phyloP scores from a whole-genome alignment of 1,139 yeast genomes.

The Kodamaea arcana region DNA sequence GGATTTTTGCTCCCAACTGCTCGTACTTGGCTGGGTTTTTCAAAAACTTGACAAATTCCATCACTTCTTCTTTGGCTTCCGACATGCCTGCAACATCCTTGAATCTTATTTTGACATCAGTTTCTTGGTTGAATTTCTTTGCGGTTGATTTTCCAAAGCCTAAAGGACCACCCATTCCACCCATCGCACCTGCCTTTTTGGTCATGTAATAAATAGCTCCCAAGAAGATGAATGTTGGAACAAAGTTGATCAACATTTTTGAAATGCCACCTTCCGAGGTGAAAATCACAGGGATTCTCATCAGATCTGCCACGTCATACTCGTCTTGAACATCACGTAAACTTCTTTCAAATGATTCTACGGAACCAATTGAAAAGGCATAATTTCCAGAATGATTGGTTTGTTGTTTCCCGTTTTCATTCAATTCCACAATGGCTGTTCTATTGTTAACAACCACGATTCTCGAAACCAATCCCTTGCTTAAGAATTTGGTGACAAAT shows the following conservation, averaged over 20 bases:
- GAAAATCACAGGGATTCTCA: slow-evolving; percentile 82
- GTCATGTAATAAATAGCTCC: slow-evolving; percentile 84
- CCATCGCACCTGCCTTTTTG: slow-evolving; percentile 51
- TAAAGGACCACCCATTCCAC: slow-evolving; percentile 61
- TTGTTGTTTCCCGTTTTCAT: slow-evolving; percentile 33
- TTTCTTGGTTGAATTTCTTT: slow-evolving; percentile 85
- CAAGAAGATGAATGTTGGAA: slow-evolving; percentile 79
- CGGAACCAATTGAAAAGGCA: slow-evolving; percentile 81
- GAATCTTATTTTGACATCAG: slow-evolving; percentile 82
- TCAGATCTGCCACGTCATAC: slow-evolving; percentile 55
- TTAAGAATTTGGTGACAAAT: slow-evolving; percentile 37
- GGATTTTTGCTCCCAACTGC: slow-evolving; percentile 90
- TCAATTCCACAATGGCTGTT: slow-evolving; percentile 37
- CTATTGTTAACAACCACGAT: slow-evolving; percentile 38
- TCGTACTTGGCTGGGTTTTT: slow-evolving; percentile 88
- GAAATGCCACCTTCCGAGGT: slow-evolving; percentile 63
- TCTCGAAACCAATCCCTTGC: slow-evolving; percentile 34
- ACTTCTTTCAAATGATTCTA: slow-evolving; percentile 85
- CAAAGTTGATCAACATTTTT: slow-evolving; percentile 62
- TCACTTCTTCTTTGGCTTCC: slow-evolving; percentile 96
- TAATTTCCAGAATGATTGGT: slow-evolving; percentile 19
- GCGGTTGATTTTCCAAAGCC: slow-evolving; percentile 87
- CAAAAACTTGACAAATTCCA: slow-evolving; percentile 93
- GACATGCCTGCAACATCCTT: slow-evolving; percentile 96
- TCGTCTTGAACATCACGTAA: slow-evolving; percentile 72